Evolutionary conservation across 768 basidiomycete genomes (phyloP).

Genomic region (Tylopilus sp.): DNA sequence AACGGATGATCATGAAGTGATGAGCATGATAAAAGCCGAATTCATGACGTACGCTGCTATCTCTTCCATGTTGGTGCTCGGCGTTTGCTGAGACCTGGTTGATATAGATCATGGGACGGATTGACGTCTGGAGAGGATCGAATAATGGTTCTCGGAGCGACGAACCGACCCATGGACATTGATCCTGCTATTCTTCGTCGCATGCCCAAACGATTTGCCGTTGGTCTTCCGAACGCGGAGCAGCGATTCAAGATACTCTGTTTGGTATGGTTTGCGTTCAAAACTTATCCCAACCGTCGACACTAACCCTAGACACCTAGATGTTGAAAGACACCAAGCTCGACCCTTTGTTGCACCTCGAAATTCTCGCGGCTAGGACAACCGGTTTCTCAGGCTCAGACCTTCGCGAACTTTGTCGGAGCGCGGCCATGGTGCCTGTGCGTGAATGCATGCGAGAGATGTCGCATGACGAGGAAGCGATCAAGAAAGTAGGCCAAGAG

Average conservation of each 20-base stretch:
- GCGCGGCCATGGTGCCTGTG: slow-evolving; percentile 90
- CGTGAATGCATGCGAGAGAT: slow-evolving; percentile 72
- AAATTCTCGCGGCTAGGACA: slow-evolving; percentile 61
- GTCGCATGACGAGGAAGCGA: slow-evolving; percentile 46
- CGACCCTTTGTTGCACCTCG: slow-evolving; percentile 57
- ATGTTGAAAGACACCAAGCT: slow-evolving; percentile 82
- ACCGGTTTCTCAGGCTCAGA: slow-evolving; percentile 87
- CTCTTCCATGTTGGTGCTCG: not conserved
- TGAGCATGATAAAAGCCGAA: slow-evolving; percentile 97
- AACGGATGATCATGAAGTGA: slow-evolving; percentile 92
- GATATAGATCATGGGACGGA: slow-evolving; percentile 89
- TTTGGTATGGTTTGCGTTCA: slow-evolving; percentile 47
- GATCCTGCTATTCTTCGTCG: slow-evolving; percentile 84
- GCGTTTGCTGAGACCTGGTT: not conserved
- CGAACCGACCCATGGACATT: slow-evolving; percentile 92
- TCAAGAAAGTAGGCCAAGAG: slow-evolving; percentile 41
- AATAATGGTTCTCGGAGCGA: slow-evolving; percentile 90
- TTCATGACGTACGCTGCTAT: slow-evolving; percentile 74
- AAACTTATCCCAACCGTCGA: not conserved
- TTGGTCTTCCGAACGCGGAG: slow-evolving; percentile 71
- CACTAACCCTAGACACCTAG: slow-evolving; percentile 36
- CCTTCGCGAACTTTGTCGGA: slow-evolving; percentile 86
- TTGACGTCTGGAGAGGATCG: slow-evolving; percentile 75
- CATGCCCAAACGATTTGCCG: slow-evolving; percentile 96
- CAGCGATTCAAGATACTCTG: slow-evolving; percentile 83